phyloP scores from a whole-genome alignment of 768 basidiomycete genomes.

The Phlebiopsis gigantea region DNA sequence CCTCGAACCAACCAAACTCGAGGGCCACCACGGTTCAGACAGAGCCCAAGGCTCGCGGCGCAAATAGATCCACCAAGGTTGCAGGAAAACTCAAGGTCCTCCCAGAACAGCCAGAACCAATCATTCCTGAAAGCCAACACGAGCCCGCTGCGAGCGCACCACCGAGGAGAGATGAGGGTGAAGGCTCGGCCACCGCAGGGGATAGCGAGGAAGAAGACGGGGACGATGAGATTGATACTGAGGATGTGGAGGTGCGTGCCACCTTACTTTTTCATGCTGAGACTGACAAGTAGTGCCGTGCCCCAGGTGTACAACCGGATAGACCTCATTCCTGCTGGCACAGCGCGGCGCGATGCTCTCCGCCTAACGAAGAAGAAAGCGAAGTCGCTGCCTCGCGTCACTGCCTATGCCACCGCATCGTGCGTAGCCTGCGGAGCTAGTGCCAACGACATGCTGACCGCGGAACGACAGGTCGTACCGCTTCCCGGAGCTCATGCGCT shows the following conservation, averaged over 20 bases:
- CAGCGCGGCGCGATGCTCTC: constrained; percentile 86
- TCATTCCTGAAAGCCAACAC: constrained; percentile 18
- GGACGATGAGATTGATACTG: constrained; percentile 48
- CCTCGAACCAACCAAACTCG: constrained; percentile 16
- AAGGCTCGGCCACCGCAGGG: constrained; percentile 37
- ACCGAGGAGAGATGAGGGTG: constrained; percentile 19
- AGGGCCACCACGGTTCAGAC: constrained; percentile 11
- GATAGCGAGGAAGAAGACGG: constrained; percentile 71
- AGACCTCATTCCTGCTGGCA: constrained; percentile 89
- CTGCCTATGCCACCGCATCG: constrained; percentile 93
- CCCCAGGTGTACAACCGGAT: constrained; percentile 88
- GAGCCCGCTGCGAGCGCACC: constrained; percentile 11
- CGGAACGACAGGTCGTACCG: constrained; percentile 74
- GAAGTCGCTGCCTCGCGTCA: constrained; percentile 87
- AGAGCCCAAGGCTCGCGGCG: constrained; percentile 61
- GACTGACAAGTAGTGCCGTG: not conserved
- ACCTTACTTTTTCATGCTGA: not conserved
- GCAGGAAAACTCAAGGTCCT: constrained; percentile 85
- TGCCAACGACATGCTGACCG: not conserved
- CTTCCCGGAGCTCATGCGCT: constrained; percentile 81
- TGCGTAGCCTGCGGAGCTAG: constrained; percentile 31
- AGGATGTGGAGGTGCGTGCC: constrained; percentile 52
- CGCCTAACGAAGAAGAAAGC: constrained; percentile 92
- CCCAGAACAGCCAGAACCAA: constrained; percentile 72
- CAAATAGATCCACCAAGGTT: constrained; percentile 75